Evolutionary conservation across 345 rosid genomes (phyloP).

Genomic region (Brassica nigra): DNA sequence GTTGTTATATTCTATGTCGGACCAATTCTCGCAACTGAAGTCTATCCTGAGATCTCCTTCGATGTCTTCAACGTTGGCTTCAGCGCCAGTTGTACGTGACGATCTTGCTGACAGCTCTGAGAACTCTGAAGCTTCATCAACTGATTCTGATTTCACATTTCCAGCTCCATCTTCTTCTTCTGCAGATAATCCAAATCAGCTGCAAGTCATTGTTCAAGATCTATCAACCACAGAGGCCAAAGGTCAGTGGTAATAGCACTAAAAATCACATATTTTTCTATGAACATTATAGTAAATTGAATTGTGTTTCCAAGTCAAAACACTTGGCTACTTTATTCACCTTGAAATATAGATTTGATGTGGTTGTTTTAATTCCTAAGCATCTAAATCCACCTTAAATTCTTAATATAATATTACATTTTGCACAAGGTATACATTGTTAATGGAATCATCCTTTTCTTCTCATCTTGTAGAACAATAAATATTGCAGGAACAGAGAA

Average conservation of each 20-base stretch:
- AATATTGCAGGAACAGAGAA: slow-evolving; percentile 61
- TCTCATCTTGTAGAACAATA: slow-evolving; percentile 41
- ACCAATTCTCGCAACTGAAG: slow-evolving; percentile 84
- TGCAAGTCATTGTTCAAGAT: slow-evolving; percentile 58
- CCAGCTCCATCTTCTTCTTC: slow-evolving; percentile 52
- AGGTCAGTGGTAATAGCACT: slow-evolving; percentile 51
- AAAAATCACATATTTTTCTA: slow-evolving; percentile 28
- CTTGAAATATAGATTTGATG: not conserved
- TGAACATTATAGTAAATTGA: not conserved
- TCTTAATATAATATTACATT: not conserved
- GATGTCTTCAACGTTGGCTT: slow-evolving; percentile 47
- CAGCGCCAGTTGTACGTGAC: slow-evolving; percentile 46
- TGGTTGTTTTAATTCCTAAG: too few relatives aligned
- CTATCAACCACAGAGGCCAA: slow-evolving; percentile 50
- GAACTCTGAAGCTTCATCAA: slow-evolving; percentile 64
- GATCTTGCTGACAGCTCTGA: slow-evolving; percentile 55
- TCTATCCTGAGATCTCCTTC: slow-evolving; percentile 57
- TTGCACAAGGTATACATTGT: slow-evolving; percentile 26
- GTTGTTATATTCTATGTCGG: slow-evolving; percentile 79
- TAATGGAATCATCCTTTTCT: slow-evolving; percentile 25
- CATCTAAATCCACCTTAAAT: not conserved
- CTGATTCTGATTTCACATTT: slow-evolving; percentile 65
- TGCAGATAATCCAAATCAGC: slow-evolving; percentile 35
- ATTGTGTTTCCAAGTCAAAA: not conserved
- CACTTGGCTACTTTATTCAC: slow-evolving; percentile 11